phyloP scores from a whole-genome alignment of 1,139 yeast species.

The Geotrichum carabidarum region DNA sequence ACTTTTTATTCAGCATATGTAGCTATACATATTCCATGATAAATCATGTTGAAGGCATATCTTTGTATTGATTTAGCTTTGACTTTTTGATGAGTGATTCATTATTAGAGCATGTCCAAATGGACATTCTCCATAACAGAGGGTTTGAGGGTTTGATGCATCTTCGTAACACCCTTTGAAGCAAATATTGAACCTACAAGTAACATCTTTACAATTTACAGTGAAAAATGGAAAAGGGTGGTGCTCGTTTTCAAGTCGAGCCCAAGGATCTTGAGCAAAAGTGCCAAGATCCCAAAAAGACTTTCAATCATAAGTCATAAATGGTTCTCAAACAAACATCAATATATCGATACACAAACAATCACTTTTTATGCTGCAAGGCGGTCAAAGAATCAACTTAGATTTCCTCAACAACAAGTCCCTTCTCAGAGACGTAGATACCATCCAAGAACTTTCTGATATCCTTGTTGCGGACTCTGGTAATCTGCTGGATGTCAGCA shows the following conservation, averaged over 20 bases:
- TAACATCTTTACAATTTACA: background rate
- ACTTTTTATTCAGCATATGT: too few species aligned
- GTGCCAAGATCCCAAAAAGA: slow-evolving; percentile 1
- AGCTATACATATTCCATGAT: too few species aligned
- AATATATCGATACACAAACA: slow-evolving; percentile 10
- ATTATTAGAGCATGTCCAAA: too few species aligned
- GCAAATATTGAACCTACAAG: too few species aligned
- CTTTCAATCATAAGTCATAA: background rate
- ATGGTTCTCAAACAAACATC: background rate
- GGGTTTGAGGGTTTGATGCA: too few species aligned
- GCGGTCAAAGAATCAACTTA: slow-evolving; percentile 31
- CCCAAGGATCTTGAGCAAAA: slow-evolving; percentile 6
- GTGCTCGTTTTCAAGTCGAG: slow-evolving; percentile 22
- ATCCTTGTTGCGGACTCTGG: slow-evolving; percentile 99
- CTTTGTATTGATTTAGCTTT: too few species aligned
- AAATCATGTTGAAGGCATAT: too few species aligned
- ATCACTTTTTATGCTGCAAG: background rate
- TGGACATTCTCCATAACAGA: too few species aligned
- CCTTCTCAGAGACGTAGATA: slow-evolving; percentile 97
- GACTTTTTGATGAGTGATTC: too few species aligned
- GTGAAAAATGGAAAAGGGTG: slow-evolving; percentile 4
- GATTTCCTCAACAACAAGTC: slow-evolving; percentile 67
- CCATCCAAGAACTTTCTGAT: slow-evolving; percentile 99
- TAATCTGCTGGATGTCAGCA: slow-evolving; percentile 96
- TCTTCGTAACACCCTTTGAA: too few species aligned